Conservation (phyloP, 2,329 filamentous ascomycete species). For the Claviceps purpurea region DNA sequence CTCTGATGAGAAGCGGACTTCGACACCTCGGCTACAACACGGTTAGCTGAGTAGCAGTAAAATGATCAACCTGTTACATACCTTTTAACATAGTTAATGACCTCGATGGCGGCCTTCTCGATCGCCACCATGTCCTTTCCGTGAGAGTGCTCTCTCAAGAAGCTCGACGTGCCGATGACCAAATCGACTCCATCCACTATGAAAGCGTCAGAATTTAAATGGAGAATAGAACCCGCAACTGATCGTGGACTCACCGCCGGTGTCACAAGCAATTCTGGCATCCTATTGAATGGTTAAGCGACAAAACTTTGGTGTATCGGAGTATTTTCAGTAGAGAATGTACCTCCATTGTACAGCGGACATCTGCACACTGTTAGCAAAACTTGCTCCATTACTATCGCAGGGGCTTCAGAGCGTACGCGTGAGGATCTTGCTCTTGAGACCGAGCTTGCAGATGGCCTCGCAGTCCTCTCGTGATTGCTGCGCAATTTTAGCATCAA, state of each 20-base stretch:
- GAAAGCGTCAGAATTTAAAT: neutral
- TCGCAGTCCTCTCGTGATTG: slow-evolving; percentile 79
- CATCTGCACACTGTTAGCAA: slow-evolving; percentile 3
- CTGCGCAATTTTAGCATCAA: slow-evolving; percentile 37
- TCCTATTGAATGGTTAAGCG: neutral
- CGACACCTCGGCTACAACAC: slow-evolving; percentile 1
- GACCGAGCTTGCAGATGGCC: slow-evolving; percentile 84
- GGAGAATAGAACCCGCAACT: neutral
- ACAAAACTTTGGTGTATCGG: neutral
- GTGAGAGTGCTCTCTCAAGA: slow-evolving; percentile 73
- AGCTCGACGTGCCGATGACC: slow-evolving; percentile 64
- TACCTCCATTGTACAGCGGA: slow-evolving; percentile 13
- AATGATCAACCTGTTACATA: neutral
- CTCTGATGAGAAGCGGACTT: slow-evolving; percentile 40
- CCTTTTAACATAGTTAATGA: slow-evolving; percentile 11
- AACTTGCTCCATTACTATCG: too few relatives aligned
- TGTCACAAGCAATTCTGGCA: slow-evolving; percentile 2
- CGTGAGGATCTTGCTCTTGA: slow-evolving; percentile 40
- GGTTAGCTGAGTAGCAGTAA: neutral
- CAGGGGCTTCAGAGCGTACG: slow-evolving; percentile 10
- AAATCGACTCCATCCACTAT: slow-evolving; percentile 36
- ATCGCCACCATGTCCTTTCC: slow-evolving; percentile 80
- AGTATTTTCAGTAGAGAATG: neutral
- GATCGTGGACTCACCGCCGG: neutral
- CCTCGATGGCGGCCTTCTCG: slow-evolving; percentile 41